Base-by-base conservation (phyloP, 2,329 filamentous ascomycete genomes). In the Kalmusia sp. region DNA sequence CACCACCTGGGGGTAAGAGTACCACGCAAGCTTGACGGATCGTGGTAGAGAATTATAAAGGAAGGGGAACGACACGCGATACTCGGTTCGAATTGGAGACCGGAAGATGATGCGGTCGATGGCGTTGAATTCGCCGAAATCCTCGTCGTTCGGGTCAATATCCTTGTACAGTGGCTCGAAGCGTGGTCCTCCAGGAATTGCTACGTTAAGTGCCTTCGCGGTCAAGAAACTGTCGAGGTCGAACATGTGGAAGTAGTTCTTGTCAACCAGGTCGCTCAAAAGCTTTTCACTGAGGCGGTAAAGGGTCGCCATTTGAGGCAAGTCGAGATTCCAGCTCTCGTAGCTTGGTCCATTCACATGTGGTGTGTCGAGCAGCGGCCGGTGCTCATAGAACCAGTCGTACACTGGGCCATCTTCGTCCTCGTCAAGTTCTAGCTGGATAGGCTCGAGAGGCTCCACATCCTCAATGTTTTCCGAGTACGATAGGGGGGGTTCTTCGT, bases 381-480 rank as follows among this genome's bases (percentile, higher is more conserved):
- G 84, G 71, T 96, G 93, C 54, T 99, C 95, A 70, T 99, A 99
- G 70, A 99, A 92, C 95, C 95, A 99, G 68, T 98, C 95, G 61
- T 89, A 91, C 1, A 99, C 91, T 2, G 95, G 88, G 7, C 84
- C 87, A 74, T 99, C 95, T 76, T 99, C 95, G 1, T 89, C 87
- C 69, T 97, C 93, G 62, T 98, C 93, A 7, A 99, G 84, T 72
- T 98, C 96, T 90, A 99, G 93, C 79, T 99, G 95, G 64, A 99
- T 97, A 0, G 96, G 95, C 75, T 99, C 95, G 54, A 97, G 79
- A 1, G 96, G 96, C 72, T 99, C 95, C 19, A 99, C 95, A 71
- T 98, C 95, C 76, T 99, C 95, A 62, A 99, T 93, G 70, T 99
- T 99, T 75, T 99, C 96, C 8, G 93, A 96, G 91, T 95, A 99